These are phyloP conservation scores for Carex sylvatica DNA, from an alignment of 202 grass and related monocot genomes.

Conservation along the genomic window DNA sequence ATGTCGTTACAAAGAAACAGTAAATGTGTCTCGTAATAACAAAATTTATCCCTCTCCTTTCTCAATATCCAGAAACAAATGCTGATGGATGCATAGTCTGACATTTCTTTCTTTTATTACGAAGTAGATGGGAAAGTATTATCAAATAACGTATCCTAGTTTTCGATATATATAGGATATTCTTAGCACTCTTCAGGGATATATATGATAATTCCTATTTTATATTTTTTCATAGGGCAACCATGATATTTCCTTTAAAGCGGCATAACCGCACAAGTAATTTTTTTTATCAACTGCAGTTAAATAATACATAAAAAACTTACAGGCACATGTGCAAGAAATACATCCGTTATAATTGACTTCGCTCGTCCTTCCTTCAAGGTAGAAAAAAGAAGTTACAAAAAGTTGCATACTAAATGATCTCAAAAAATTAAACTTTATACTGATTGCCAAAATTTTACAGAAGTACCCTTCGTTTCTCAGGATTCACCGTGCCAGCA, in stretches of 20 bases:
- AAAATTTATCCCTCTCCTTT: background rate
- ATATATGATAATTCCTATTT: background rate
- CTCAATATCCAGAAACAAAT: background rate
- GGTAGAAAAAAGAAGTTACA: conserved; percentile 3
- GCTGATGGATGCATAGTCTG: background rate
- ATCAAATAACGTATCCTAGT: background rate
- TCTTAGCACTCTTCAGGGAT: background rate
- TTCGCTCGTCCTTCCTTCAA: conserved; percentile 66
- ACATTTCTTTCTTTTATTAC: background rate
- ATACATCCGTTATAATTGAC: conserved; percentile 66
- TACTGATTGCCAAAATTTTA: conserved; percentile 19
- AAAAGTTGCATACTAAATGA: background rate
- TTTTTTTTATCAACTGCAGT: background rate
- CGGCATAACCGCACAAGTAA: background rate
- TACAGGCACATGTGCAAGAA: conserved; percentile 91
- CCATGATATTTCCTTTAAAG: conserved; percentile 5
- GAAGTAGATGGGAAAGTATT: background rate
- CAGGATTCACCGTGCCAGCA: conserved; percentile 40
- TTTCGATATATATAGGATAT: background rate
- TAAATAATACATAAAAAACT: background rate
- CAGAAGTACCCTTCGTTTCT: conserved; percentile 60
- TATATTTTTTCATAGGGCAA: background rate
- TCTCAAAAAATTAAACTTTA: conserved; percentile 5
- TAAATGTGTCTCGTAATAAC: conserved; percentile 22
- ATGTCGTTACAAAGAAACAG: background rate